Base-by-base conservation (phyloP, 2,329 filamentous ascomycete genomes). In the Scedosporium dehoogii region DNA sequence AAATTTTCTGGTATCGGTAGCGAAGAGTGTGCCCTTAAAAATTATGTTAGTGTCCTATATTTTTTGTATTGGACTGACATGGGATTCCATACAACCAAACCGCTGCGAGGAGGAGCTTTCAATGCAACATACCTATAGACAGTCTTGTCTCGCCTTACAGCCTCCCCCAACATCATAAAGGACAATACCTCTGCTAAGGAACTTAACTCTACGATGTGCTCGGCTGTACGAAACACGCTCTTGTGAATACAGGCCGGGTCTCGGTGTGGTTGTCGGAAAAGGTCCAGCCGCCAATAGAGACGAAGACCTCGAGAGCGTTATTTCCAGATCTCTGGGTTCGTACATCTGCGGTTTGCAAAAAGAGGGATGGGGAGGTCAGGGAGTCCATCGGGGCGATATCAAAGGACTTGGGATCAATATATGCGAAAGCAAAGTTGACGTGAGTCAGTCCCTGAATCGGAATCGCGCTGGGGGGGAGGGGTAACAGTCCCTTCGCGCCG, bases 271-370 rank as follows among this genome's bases (percentile, higher is more conserved):
- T 68, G 55, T 76, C 72, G 18, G 61, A 69, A 60, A 75, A 74
- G 0, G 67, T 68, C 70, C 72, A 76, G 2, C 75, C 75, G 3
- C 74, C 75, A 16, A 77, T 46, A 9, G 67, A 65, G 38, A 76
- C 66, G 60, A 67, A 72, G 2, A 70, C 68, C 63, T 75, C 67
- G 1, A 76, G 64, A 16, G 60, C 63, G 1, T 66, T 59, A 56
- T 66, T 65, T 23, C 57, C 55, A 3, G 48, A 12, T 63, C 74
- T 73, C 6, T 12, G n/a, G 10, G 42, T 14, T n/a, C 42, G 10
- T n/a, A 44, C 42, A 7, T 44, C 42, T 14, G 72, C 29, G 1
- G 55, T 62, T 57, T 51, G 10, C 21, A n/a, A 44, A 58, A 70
- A 71, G 1, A 72, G 65, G 33, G 6, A n/a, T 4, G 38, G 27